phyloP scores from a whole-genome alignment of 2,329 filamentous ascomycete genomes.

The Colletotrichum viniferum region DNA sequence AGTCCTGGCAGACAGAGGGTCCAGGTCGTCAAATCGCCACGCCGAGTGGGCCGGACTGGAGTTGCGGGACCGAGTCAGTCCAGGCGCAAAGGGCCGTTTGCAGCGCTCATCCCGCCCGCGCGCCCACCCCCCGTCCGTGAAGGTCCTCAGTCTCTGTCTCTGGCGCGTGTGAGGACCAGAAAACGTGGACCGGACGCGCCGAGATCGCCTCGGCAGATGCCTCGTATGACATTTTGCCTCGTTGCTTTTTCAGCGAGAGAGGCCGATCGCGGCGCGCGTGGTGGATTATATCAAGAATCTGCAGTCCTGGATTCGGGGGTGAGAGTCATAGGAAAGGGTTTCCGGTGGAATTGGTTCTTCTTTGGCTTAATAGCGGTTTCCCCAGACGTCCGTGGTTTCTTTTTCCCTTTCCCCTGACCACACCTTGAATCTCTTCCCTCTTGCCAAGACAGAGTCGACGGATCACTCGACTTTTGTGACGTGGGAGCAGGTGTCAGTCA shows the following conservation, averaged over 20 bases:
- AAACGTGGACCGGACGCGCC: constrained; percentile 8
- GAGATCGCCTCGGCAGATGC: constrained; percentile 16
- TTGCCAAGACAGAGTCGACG: background rate
- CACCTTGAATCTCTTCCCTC: background rate
- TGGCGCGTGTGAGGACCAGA: background rate
- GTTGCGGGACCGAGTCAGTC: constrained; percentile 11
- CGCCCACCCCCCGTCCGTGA: background rate
- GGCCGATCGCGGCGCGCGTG: constrained; percentile 15
- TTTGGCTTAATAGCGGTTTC: background rate
- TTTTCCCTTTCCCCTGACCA: background rate
- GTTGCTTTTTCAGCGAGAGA: background rate
- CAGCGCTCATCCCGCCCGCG: background rate
- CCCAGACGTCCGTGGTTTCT: background rate
- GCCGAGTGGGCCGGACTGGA: constrained; percentile 13
- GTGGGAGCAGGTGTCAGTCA: background rate
- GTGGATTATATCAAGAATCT: constrained; percentile 19
- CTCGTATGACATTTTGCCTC: constrained; percentile 13
- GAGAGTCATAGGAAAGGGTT: background rate
- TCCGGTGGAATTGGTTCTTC: background rate
- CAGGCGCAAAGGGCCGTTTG: background rate
- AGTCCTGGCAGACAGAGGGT: background rate
- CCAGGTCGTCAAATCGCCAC: constrained; percentile 12
- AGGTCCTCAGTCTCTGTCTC: background rate
- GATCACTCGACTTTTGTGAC: background rate
- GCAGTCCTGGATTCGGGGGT: background rate